Evolutionary conservation across 1,284 basidiomycete species (phyloP), one percentile per base, ranked within the genome.

Genomic region (Mycocalia duriaeana): DNA sequence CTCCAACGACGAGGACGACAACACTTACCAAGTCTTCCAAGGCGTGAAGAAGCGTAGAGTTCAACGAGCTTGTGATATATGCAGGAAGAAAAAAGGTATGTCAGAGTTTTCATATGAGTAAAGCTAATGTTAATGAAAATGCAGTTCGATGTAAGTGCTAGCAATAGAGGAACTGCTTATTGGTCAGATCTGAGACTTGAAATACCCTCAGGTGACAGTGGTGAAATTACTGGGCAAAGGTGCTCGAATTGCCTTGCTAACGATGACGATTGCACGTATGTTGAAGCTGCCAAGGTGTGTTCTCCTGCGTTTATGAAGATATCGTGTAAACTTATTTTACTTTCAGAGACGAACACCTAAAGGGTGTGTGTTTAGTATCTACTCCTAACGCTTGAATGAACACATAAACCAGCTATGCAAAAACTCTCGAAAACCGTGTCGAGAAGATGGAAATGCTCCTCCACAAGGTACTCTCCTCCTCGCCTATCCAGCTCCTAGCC

Each of bases 231-330:
- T 11, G 75, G 74, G 19, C 82, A 81, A 51, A 69, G 72, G 50
- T 93, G 91, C 61, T 86, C 89, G 0, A 91, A 89, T 60, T 93
- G 91, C 61, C 69, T 79, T 14, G 77, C 87, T 11, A 86, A 83
- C 57, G 81, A 72, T 50, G 73, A 81, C 18, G 82, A 87, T 2
- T 92, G 89, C 66, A 89, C 85, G 0, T 92, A 90, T 60, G 69
- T 88, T 42, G 83, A 87, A 58, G 77, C 79, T 2, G 80, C 83
- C 24, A 84, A 84, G 76, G 85, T 85, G 50, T 40, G 72, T 19
- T 14, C 16, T 42, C 65, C 25, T 59, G 25, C 46, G 7, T 42
- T 36, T n/a, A 16, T 7, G 40, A 50, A 38, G 36, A 40, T 16
- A 3, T 19, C n/a, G 3, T 20, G 1, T 39, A 14, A 16, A 4